These are phyloP conservation scores for Butyriboletus appendiculatus DNA, from an alignment of 1,284 basidiomycete genomes.

Conservation along the genomic window DNA sequence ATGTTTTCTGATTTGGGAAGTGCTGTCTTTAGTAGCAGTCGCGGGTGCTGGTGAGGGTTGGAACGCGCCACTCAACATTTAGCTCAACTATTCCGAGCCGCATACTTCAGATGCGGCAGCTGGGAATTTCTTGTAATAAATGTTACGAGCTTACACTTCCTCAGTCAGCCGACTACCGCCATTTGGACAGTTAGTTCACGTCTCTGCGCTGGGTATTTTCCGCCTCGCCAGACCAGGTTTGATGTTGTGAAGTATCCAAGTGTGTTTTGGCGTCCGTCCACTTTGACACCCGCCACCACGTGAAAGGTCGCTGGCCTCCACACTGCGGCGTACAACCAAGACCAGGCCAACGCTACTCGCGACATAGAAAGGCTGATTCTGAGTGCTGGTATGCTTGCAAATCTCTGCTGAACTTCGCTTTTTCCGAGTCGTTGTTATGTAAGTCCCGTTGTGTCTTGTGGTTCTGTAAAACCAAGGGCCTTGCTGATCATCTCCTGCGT, in stretches of 20 bases:
- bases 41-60: neutral
- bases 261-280: slow-evolving; percentile 29
- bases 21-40: neutral
- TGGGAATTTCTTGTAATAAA: slow-evolving; percentile 36
- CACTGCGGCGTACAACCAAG: slow-evolving; percentile 25
- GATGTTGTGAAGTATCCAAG: slow-evolving; percentile 35
- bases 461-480: slow-evolving; percentile 17
- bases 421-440: slow-evolving; percentile 36
- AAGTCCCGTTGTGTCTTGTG: slow-evolving; percentile 34
- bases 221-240: slow-evolving; percentile 25
- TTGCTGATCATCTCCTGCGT: slow-evolving; percentile 25
- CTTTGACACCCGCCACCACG: slow-evolving; percentile 37
- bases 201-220: slow-evolving; percentile 19
- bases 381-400: slow-evolving; percentile 37
- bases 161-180: slow-evolving; percentile 22
- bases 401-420: slow-evolving; percentile 26
- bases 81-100: neutral
- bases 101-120: slow-evolving; percentile 4
- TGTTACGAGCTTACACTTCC: slow-evolving; percentile 21
- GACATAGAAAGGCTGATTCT: slow-evolving; percentile 33
- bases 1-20: neutral
- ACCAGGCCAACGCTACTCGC: slow-evolving; percentile 16
- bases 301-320: slow-evolving; percentile 30
- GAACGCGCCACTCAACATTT: neutral
- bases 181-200: slow-evolving; percentile 28